Evolutionary conservation across 352 stramenopile genomes (phyloP), one percentile per base, ranked within the genome.

Genomic region (Globisporangium nagaii): DNA sequence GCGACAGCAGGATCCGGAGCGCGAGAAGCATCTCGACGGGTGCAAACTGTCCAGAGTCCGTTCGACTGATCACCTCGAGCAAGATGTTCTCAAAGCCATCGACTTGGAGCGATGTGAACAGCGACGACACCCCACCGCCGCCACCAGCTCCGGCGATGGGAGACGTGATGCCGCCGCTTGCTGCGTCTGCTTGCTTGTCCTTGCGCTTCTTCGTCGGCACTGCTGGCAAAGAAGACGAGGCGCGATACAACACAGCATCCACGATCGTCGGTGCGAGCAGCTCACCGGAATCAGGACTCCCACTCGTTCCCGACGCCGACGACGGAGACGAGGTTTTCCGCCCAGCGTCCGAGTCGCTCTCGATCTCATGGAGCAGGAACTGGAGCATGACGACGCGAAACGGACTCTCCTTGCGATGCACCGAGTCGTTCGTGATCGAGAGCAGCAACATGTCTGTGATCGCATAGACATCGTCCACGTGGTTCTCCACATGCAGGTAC

Each of bases 401-500:
- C 0, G 56, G 56, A 43, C 51, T 79, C 1, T 49, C 56, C 27
- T 58, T 54, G 1, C 39, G 43, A 19, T 79, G 69, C n/a, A 74
- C 46, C 10, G 27, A 43, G 2, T 64, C 70, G 11, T 56, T 71
- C 15, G 65, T 55, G 43, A 87, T 65, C 2, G 76, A 88, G 15
- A 90, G 56, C 19, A 88, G 25, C 5, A 90, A 10, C 20, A 75
- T 62, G 5, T 88, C 77, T 0, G 61, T 32, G 20, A 87, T 67
- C 19, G 22, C 58, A 19, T 52, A 56, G 19, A 85, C 54, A 41
- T 90, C 79, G 25, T 87, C 66, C 3, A 76, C 58, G 28, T 86
- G 69, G 20, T 71, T 88, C 67, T 90, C 79, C 9, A 82, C 56
- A 4, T 71, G 75, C 27, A 88, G 4, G 51, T 77, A 88, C 0